These are phyloP conservation scores for Macadamia tetraphylla DNA, from an alignment of 164 flowering plant species.

Conservation along the genomic window DNA sequence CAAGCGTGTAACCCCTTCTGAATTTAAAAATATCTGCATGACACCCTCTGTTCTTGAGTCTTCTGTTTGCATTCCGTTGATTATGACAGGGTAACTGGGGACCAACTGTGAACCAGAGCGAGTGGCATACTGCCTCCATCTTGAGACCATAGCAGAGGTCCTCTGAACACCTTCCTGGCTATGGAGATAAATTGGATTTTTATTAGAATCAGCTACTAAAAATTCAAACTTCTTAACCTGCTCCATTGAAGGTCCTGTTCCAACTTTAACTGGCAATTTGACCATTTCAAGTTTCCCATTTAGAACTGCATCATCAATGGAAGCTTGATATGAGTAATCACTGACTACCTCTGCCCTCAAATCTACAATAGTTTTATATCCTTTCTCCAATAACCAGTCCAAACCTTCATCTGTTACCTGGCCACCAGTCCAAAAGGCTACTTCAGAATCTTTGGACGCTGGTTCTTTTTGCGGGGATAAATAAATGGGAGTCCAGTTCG, in stretches of 20 bases:
- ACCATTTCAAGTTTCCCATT: constrained; percentile 59
- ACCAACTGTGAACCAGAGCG: constrained; percentile 29
- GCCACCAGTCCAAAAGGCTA: constrained; percentile 85
- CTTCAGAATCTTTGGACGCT: constrained; percentile 36
- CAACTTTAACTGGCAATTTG: constrained; percentile 70
- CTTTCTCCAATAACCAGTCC: constrained; percentile 66
- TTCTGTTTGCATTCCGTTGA: constrained; percentile 10
- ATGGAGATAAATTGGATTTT: constrained; percentile 79
- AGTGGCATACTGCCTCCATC: constrained; percentile 78
- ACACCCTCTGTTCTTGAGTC: constrained; percentile 17
- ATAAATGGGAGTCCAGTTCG: constrained; percentile 82
- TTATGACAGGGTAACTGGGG: constrained; percentile 13
- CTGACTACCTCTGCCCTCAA: constrained; percentile 79
- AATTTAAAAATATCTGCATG: constrained; percentile 9
- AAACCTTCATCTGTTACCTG: constrained; percentile 90
- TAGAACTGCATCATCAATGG: constrained; percentile 50
- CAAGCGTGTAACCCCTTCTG: constrained; percentile 4
- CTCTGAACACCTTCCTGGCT: constrained; percentile 92
- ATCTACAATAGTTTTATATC: constrained; percentile 82
- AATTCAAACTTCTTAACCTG: constrained; percentile 85
- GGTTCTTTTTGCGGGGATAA: constrained; percentile 40
- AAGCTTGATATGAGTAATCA: constrained; percentile 57
- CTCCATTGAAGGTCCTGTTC: constrained; percentile 73
- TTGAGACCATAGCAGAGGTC: constrained; percentile 87
- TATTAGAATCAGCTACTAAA: constrained; percentile 56